phyloP scores from a whole-genome alignment of 495 filamentous ascomycete species.

The Aspergillus coremiiformis region DNA sequence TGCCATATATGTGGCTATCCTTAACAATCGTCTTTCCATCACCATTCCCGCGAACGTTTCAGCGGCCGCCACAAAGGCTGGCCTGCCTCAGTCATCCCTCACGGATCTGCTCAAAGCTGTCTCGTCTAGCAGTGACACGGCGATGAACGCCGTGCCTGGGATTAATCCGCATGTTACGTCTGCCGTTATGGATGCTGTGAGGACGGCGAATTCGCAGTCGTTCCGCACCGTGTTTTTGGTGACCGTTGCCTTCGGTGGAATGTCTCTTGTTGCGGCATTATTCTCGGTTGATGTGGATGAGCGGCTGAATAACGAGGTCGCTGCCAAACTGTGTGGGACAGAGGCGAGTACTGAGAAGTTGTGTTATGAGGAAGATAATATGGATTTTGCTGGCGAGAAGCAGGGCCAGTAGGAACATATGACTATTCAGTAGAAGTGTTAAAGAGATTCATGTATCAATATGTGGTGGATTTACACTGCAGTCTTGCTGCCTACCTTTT shows the following conservation, averaged over 20 bases:
- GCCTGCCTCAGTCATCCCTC: conserved; percentile 35
- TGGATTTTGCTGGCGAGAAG: background rate
- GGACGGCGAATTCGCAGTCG: conserved; percentile 33
- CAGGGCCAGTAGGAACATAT: too few species aligned
- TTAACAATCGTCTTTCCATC: conserved; percentile 31
- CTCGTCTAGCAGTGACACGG: conserved; percentile 11
- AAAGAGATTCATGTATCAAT: too few species aligned
- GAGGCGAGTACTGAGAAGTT: background rate
- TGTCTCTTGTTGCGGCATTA: conserved; percentile 35
- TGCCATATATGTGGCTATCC: conserved; percentile 42
- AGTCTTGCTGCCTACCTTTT: too few species aligned
- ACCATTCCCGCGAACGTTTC: conserved; percentile 34
- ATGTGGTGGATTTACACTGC: too few species aligned
- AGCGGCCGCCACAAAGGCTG: conserved; percentile 33
- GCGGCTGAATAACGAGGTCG: conserved; percentile 16
- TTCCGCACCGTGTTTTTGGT: conserved; percentile 43
- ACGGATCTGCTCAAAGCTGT: conserved; percentile 32
- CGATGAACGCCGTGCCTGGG: conserved; percentile 34
- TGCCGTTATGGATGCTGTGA: conserved; percentile 27
- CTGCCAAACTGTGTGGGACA: conserved; percentile 14
- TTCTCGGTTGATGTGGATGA: conserved; percentile 25
- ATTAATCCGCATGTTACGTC: conserved; percentile 29
- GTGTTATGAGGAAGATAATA: background rate
- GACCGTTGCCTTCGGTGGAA: conserved; percentile 40
- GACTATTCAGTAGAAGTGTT: too few species aligned